A percentile compares a stretch with the other conserved stretches of the same genome.
These are phyloP conservation scores for Zelonia costaricensis DNA, from an alignment of 208 protist genomes.

Conservation along the genomic window DNA sequence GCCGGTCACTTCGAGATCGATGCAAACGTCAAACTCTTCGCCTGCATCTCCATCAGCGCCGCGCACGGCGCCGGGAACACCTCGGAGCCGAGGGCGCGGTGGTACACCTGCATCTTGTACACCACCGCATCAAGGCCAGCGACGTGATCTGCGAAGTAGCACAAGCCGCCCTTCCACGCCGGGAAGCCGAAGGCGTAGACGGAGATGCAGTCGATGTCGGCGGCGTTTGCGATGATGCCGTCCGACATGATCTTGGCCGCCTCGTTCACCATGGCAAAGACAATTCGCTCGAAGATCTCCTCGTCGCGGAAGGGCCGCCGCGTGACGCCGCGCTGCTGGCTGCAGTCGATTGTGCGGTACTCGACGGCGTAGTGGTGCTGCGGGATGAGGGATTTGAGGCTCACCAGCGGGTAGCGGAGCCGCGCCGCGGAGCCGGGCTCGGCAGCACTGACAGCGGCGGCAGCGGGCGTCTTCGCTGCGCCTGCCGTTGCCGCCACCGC, in stretches of 20 bases:
- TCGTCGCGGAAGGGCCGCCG: slow-evolving; percentile 64
- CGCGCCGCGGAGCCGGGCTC: not conserved
- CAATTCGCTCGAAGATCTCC: slow-evolving; percentile 88
- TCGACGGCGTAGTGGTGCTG: slow-evolving; percentile 64
- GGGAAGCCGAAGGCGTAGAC: slow-evolving; percentile 90
- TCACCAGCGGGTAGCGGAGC: slow-evolving; percentile 29
- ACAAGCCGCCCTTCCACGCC: slow-evolving; percentile 72
- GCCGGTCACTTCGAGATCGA: slow-evolving; percentile 14
- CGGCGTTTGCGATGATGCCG: slow-evolving; percentile 54
- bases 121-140: slow-evolving; percentile 60
- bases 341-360: slow-evolving; percentile 50
- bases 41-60: slow-evolving; percentile 49
- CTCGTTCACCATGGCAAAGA: slow-evolving; percentile 93
- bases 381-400: slow-evolving; percentile 16
- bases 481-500: not conserved
- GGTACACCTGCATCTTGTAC: slow-evolving; percentile 63
- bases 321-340: slow-evolving; percentile 49
- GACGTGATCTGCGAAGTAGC: slow-evolving; percentile 70
- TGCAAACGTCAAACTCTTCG: slow-evolving; percentile 48
- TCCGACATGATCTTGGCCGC: slow-evolving; percentile 80
- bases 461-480: not conserved
- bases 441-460: not conserved
- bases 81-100: slow-evolving; percentile 37
- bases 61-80: slow-evolving; percentile 61
- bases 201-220: slow-evolving; percentile 87